Evolutionary conservation across 306 rosid genomes (phyloP), one percentile per base, ranked within the genome.

Genomic region (Pyrus pyrifolia): DNA sequence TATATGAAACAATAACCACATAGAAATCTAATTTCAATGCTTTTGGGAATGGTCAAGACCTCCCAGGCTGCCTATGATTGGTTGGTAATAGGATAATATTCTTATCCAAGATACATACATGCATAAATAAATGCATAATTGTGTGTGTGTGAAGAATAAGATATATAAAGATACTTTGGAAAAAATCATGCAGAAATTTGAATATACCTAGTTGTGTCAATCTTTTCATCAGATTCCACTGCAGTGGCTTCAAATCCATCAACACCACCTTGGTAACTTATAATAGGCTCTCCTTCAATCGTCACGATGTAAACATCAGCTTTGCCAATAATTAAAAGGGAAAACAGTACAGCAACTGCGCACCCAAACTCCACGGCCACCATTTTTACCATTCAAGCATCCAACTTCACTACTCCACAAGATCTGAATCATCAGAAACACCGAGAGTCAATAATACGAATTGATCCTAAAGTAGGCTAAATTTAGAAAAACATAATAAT

Each of bases 171-270:
- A 55, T 29, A 19, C 8, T 10, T 30, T 4, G 22, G 22, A 17
- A 21, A 55, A 21, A 19, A n/a, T 6, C n/a, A 53, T 51, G 62
- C 8, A 0, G 29, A 11, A 10, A 63, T 67, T 79, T 51, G 72
- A 31, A 82, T 72, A 80, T 83, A 96, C 99, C 99, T 93, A 71
- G 93, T 66, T 67, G 97, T 81, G 74, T 96, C 99, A 45, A 93
- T 91, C 75, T 83, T 88, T 72, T 83, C 99, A 83, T 93, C 98
- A 81, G 97, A 88, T 81, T 96, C 99, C 78, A 81, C 91, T 49
- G 98, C 96, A 82, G 98, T 96, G 78, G 98, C 99, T 88, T 91
- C 93, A 88, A 96, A 92, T 25, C 96, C 99, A 77, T 88, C 92
- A 46, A 91, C 72, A 68, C 86, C 99, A 27, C 99, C 99, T 70